Evolutionary conservation across 2,329 filamentous ascomycete genomes (phyloP).

Genomic region (Aulographum hederae): DNA sequence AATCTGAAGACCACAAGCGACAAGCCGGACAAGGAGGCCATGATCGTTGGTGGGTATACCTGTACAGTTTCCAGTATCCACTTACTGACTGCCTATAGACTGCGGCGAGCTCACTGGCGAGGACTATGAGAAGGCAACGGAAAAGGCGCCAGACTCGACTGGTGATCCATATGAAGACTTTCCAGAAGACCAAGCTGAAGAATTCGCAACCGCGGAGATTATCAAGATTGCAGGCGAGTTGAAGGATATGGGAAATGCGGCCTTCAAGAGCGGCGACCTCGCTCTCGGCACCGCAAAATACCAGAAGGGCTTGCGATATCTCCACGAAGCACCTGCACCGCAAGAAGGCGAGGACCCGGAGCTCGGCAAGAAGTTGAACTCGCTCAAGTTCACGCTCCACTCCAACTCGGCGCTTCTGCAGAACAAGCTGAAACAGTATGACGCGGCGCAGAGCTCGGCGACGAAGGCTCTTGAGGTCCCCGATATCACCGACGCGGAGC

Average conservation of each 20-base stretch:
- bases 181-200: slow-evolving; percentile 61
- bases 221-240: slow-evolving; percentile 66
- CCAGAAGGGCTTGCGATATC: slow-evolving; percentile 76
- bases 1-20: slow-evolving; percentile 63
- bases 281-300: slow-evolving; percentile 71
- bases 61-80: too few species aligned
- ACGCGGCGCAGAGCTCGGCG: slow-evolving; percentile 52
- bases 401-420: slow-evolving; percentile 76
- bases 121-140: slow-evolving; percentile 46
- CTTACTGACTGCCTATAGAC: slow-evolving; percentile 36
- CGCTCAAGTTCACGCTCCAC: slow-evolving; percentile 70
- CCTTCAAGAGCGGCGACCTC: slow-evolving; percentile 66
- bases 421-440: slow-evolving; percentile 58
- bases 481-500: slow-evolving; percentile 51
- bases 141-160: slow-evolving; percentile 56
- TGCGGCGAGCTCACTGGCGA: slow-evolving; percentile 70
- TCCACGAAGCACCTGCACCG: slow-evolving; percentile 63
- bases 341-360: slow-evolving; percentile 51
- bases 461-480: slow-evolving; percentile 52
- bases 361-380: slow-evolving; percentile 45
- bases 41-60: slow-evolving; percentile 36
- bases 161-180: slow-evolving; percentile 93
- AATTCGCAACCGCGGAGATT: slow-evolving; percentile 48
- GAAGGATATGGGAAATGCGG: slow-evolving; percentile 83
- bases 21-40: slow-evolving; percentile 56